phyloP scores from a whole-genome alignment of 306 rosid species.

The Luffa acutangula region DNA sequence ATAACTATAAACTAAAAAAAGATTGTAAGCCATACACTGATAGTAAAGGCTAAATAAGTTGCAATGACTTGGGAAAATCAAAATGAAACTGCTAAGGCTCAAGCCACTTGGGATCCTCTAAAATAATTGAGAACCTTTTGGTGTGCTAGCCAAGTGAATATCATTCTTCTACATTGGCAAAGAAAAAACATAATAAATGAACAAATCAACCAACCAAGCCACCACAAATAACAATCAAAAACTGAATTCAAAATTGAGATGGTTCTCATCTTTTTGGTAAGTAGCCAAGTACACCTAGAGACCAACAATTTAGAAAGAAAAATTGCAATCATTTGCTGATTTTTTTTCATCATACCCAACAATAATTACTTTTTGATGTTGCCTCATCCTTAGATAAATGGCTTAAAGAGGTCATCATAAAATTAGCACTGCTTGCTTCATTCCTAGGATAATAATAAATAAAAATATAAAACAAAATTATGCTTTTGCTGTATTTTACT shows the following conservation, averaged over 20 bases:
- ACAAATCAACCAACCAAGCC: background rate
- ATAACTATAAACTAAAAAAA: background rate
- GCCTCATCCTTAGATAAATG: background rate
- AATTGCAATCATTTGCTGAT: background rate
- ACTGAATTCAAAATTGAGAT: background rate
- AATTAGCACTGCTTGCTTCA: background rate
- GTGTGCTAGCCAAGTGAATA: background rate
- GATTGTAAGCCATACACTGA: background rate
- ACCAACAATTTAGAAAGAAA: background rate
- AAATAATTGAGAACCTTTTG: background rate
- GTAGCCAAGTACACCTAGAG: background rate
- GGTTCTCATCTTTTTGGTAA: background rate
- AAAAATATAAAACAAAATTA: background rate
- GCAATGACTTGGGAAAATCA: background rate
- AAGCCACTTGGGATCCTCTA: background rate
- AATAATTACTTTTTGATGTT: background rate
- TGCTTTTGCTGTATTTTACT: background rate
- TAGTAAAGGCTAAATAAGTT: background rate
- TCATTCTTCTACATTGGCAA: background rate
- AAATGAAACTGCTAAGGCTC: background rate
- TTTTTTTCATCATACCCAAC: background rate
- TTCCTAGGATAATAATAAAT: background rate
- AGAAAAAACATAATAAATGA: background rate
- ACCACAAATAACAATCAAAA: background rate
- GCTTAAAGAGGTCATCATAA: background rate